Evolutionary conservation across 1,139 yeast species (phyloP).

Genomic region (Diutina sp.): DNA sequence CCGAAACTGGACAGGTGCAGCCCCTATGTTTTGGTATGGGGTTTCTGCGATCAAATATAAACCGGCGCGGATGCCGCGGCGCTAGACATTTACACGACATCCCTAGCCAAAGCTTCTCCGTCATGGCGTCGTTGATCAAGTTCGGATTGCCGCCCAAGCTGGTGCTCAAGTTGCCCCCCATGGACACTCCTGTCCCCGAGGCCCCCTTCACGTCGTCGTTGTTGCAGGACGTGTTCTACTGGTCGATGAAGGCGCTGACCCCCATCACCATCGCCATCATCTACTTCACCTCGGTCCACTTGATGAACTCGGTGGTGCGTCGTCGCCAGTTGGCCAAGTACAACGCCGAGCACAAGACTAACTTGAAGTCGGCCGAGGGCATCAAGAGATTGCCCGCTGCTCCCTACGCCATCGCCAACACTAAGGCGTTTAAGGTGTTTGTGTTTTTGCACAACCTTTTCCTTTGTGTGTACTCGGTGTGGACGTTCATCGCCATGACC

Average conservation of each 20-base stretch:
- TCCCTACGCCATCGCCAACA: slow-evolving; percentile 39
- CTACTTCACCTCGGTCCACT: slow-evolving; percentile 50
- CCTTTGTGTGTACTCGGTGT: slow-evolving; percentile 52
- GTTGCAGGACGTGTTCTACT: slow-evolving; percentile 15
- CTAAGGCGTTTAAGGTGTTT: slow-evolving; percentile 34
- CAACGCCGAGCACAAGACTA: slow-evolving; percentile 9
- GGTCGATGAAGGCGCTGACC: slow-evolving; percentile 26
- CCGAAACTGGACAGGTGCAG: not conserved
- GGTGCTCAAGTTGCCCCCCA: slow-evolving; percentile 20
- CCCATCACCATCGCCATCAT: slow-evolving; percentile 49
- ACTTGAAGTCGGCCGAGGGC: slow-evolving; percentile 12
- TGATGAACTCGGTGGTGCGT: slow-evolving; percentile 30
- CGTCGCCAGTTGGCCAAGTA: slow-evolving; percentile 20
- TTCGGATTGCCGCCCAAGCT: slow-evolving; percentile 25
- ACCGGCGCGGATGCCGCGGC: not conserved
- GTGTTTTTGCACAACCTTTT: slow-evolving; percentile 53
- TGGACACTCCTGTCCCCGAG: slow-evolving; percentile 20
- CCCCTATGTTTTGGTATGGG: not conserved
- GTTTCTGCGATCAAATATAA: not conserved
- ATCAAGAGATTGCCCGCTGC: slow-evolving; percentile 36
- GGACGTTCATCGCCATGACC: slow-evolving; percentile 65
- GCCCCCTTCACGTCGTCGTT: slow-evolving; percentile 22
- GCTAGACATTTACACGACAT: not conserved
- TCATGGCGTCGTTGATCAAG: slow-evolving; percentile 1
- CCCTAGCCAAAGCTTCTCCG: not conserved